Conservation (phyloP, 371 early-diverging fungal genomes). For the Mortierella sp. region DNA sequence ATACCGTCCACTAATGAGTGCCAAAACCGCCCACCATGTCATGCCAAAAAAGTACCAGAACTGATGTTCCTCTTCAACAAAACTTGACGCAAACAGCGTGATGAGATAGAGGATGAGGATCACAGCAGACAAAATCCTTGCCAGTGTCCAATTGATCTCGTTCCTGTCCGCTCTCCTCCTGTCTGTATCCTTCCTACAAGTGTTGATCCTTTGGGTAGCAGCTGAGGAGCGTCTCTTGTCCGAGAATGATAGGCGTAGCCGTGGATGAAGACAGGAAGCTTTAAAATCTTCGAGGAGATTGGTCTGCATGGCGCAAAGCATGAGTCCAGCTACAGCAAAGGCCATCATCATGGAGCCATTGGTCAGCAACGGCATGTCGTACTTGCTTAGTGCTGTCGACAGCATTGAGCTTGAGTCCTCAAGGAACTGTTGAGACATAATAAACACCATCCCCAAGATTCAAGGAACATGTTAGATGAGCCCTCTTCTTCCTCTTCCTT, state of each 20-base stretch:
- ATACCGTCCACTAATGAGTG: slow-evolving; percentile 55
- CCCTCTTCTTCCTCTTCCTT: too few relatives aligned
- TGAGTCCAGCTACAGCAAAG: slow-evolving; percentile 40
- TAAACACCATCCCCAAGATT: neutral
- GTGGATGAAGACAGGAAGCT: slow-evolving; percentile 29
- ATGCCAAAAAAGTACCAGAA: slow-evolving; percentile 80
- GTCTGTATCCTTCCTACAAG: neutral
- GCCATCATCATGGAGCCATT: slow-evolving; percentile 52
- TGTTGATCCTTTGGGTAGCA: too few relatives aligned
- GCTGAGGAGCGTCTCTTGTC: too few relatives aligned
- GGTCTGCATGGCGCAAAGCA: slow-evolving; percentile 42
- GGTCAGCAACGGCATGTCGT: slow-evolving; percentile 47
- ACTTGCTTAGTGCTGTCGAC: slow-evolving; percentile 53
- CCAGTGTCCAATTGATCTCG: slow-evolving; percentile 39
- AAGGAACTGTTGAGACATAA: slow-evolving; percentile 23
- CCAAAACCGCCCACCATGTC: slow-evolving; percentile 61
- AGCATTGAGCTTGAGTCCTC: slow-evolving; percentile 45
- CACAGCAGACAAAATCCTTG: slow-evolving; percentile 45
- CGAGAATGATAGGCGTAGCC: neutral
- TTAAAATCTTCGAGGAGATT: slow-evolving; percentile 24
- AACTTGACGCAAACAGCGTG: slow-evolving; percentile 76
- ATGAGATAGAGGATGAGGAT: slow-evolving; percentile 59
- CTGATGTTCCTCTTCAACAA: slow-evolving; percentile 82
- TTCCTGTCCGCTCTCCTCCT: slow-evolving; percentile 15
- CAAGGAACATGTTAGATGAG: neutral